Base-by-base conservation (phyloP, 768 basidiomycete genomes). In the Leccinum truebloodii region DNA sequence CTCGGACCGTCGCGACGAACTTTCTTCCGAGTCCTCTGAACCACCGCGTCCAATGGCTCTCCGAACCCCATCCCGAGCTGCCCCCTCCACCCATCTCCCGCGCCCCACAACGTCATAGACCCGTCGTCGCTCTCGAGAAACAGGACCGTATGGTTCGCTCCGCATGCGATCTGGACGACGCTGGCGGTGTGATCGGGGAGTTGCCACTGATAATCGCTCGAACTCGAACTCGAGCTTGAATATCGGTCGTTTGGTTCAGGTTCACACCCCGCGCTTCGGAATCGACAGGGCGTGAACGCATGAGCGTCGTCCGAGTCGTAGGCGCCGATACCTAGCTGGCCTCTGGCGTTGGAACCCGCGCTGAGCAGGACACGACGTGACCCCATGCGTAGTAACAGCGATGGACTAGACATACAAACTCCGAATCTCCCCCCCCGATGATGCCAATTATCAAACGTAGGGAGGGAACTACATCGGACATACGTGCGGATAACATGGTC, bases 131-230 rank as follows among this genome's bases (percentile, higher is more conserved):
- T 76, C n/a, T 73, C 67, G 14, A 91, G 70, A 10, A 96, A 79
- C 6, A 86, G 70, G 0, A 96, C 71, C 0, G 94, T 88, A 68
- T 96, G 94, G 63, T 92, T 93, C 3, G 91, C 88, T 1, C 94
- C 90, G 52, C 82, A 82, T 1, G 82, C 83, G 63, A 96, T 70
- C 22, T 84, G 73, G 8, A 81, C 14, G 24, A 94, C 71, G 49
- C 65, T 63, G 35, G 58, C 51, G 24, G 71, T 57, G 49, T 34
- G 35, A 7, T 63, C 51, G 0, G 74, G 77, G 26, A 78, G 68
- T n/a, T 13, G 44, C 44, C 18, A 34, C 32, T 34, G 32, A 4
- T 1, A 50, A 18, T 18, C 59, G 34, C 20, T 71, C 63, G 3
- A 26, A 26, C 20, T 41, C 39, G 34, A 35, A 5, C 34, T 35